These are phyloP conservation scores for Pestalotiopsis sp. DNA, from an alignment of 2,329 filamentous ascomycete species.

Conservation along the genomic window DNA sequence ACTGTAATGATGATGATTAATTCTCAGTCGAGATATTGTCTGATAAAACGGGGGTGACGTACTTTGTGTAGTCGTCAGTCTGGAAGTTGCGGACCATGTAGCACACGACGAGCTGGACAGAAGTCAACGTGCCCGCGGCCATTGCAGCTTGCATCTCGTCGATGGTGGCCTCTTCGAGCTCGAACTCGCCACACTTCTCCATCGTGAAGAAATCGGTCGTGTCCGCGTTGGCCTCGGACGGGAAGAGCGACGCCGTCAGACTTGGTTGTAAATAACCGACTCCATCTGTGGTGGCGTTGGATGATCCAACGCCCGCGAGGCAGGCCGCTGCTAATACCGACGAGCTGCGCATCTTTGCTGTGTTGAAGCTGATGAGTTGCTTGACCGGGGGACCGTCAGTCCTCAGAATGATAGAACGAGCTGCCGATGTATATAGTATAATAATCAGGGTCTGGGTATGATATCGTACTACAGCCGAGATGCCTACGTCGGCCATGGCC, in stretches of 20 bases:
- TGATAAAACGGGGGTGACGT: too few relatives aligned
- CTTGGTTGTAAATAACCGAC: not conserved
- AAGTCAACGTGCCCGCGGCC: constrained; percentile 55
- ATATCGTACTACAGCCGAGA: not conserved
- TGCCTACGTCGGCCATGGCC: not conserved
- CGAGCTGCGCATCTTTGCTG: not conserved
- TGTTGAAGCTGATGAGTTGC: not conserved
- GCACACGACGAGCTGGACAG: constrained; percentile 61
- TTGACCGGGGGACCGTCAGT: not conserved
- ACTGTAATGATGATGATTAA: constrained; percentile 31
- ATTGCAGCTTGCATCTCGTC: constrained; percentile 42
- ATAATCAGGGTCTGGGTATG: not conserved
- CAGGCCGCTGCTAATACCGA: not conserved
- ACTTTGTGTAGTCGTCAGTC: constrained; percentile 67
- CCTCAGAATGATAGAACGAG: not conserved
- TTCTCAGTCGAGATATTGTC: not conserved
- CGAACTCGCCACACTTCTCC: constrained; percentile 9
- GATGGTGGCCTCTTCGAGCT: constrained; percentile 21
- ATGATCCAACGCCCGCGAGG: not conserved
- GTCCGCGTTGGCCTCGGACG: constrained; percentile 37
- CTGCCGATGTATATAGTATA: not conserved
- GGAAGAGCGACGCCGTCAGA: constrained; percentile 31
- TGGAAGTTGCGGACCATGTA: constrained; percentile 64
- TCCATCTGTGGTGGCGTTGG: not conserved
- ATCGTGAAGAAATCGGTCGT: constrained; percentile 51